Conservation (phyloP, 2,329 filamentous ascomycete species). For the Chrysoporthe austroafricana region DNA sequence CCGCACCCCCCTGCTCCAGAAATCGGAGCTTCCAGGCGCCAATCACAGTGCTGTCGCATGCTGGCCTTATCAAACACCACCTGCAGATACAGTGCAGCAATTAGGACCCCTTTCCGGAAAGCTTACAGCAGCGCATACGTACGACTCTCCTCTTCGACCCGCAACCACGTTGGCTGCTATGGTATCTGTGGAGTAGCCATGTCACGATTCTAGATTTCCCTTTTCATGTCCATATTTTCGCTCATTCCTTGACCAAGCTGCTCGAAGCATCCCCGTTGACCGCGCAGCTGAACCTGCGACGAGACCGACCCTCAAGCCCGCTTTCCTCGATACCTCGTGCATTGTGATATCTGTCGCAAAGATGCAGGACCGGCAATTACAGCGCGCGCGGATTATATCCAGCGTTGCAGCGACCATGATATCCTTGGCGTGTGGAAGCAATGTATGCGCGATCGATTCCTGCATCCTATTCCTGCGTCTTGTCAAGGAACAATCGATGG, state of each 20-base stretch:
- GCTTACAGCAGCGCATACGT: conserved; percentile 7
- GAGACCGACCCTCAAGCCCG: neutral
- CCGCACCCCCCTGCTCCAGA: conserved; percentile 10
- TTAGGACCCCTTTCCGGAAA: conserved; percentile 19
- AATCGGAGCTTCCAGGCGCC: conserved; percentile 13
- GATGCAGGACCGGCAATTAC: conserved; percentile 54
- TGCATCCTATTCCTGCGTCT: neutral
- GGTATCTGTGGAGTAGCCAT: conserved; percentile 3
- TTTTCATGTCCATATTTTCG: conserved; percentile 6
- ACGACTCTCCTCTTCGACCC: neutral
- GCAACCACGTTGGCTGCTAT: neutral
- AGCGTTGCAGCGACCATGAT: conserved; percentile 85
- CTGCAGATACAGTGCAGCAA: conserved; percentile 6
- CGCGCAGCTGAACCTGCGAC: neutral
- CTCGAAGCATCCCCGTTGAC: conserved; percentile 2
- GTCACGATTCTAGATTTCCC: conserved; percentile 5
- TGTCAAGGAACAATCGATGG: neutral
- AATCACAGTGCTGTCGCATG: conserved; percentile 16
- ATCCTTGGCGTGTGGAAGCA: conserved; percentile 88
- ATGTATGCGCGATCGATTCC: conserved; percentile 59
- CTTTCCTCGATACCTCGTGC: neutral
- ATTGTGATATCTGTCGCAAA: conserved; percentile 33
- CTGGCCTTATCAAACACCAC: conserved; percentile 10
- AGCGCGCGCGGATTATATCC: conserved; percentile 74
- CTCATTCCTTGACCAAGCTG: conserved; percentile 18